phyloP scores from a whole-genome alignment of 192 early-diverging fungal genomes.

The Spizellomyces punctatus region DNA sequence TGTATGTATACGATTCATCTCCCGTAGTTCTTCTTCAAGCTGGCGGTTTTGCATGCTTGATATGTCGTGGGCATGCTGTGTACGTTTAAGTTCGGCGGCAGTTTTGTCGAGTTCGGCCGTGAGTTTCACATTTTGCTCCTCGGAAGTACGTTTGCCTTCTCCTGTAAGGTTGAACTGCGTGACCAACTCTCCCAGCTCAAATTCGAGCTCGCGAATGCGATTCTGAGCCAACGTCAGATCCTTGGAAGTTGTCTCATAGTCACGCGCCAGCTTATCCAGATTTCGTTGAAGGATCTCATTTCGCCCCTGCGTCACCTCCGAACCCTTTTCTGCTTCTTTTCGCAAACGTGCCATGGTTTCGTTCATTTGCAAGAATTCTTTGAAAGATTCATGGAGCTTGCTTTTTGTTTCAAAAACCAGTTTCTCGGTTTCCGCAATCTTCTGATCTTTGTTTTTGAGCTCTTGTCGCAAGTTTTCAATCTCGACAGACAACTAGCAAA shows the following conservation, averaged over 20 bases:
- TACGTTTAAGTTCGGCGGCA: constrained; percentile 31
- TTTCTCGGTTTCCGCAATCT: constrained; percentile 29
- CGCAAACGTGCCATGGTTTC: constrained; percentile 48
- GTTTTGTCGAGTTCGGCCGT: constrained; percentile 41
- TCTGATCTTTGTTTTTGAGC: constrained; percentile 35
- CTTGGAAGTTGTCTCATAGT: constrained; percentile 53
- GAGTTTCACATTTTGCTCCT: constrained; percentile 42
- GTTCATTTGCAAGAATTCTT: constrained; percentile 57
- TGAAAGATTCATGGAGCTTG: constrained; percentile 54
- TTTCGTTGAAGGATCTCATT: constrained; percentile 56
- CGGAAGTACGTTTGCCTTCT: constrained; percentile 38
- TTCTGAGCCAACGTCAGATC: constrained; percentile 42
- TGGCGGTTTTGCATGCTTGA: constrained; percentile 21
- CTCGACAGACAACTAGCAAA: constrained; percentile 38
- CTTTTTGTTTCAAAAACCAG: constrained; percentile 41
- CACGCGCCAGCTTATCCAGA: constrained; percentile 54
- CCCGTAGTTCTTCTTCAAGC: constrained; percentile 39
- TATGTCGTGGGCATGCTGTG: constrained; percentile 25
- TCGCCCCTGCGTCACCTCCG: constrained; percentile 44
- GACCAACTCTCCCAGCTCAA: constrained; percentile 56
- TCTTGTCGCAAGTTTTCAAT: constrained; percentile 39
- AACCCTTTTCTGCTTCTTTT: constrained; percentile 54
- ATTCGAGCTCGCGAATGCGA: constrained; percentile 52
- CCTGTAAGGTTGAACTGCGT: constrained; percentile 53
- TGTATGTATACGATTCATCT: constrained; percentile 25